Evolutionary conservation across 805 yeast genomes (phyloP).

Genomic region (Blastobotrys peoriensis): DNA sequence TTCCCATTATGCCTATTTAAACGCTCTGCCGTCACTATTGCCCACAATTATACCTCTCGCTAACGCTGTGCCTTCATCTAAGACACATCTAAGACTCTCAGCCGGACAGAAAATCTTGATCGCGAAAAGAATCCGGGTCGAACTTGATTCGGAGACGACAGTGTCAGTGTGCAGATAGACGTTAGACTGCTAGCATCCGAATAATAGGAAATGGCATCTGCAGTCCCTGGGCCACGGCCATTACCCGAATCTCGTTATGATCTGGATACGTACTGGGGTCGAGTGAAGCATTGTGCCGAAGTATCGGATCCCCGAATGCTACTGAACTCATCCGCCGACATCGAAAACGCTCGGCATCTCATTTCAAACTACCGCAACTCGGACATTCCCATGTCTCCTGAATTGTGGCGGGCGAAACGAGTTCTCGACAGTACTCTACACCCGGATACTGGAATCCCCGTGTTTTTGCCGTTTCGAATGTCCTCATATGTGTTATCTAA

Average conservation of each 20-base stretch:
- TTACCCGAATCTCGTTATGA: conserved; percentile 80
- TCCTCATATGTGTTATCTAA: conserved; percentile 91
- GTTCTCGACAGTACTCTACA: conserved; percentile 87
- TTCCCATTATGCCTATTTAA: no score
- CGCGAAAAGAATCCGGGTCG: no score
- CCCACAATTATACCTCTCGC: no score
- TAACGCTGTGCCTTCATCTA: no score
- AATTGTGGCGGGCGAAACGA: conserved; percentile 83
- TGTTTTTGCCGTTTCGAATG: conserved; percentile 92
- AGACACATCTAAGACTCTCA: no score
- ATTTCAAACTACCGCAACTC: conserved; percentile 74
- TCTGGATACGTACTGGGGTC: conserved; percentile 79
- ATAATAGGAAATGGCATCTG: conserved; percentile 63
- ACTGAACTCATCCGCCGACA: conserved; percentile 58
- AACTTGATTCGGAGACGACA: no score
- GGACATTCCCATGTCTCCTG: conserved; percentile 61
- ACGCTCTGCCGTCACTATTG: no score
- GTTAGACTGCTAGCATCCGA: no score
- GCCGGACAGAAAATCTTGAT: no score
- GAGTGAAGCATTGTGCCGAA: conserved; percentile 91
- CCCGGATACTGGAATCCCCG: conserved; percentile 95
- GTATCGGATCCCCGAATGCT: conserved; percentile 82
- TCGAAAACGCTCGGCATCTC: conserved; percentile 56
- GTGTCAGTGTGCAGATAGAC: no score
- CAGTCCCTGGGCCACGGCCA: conserved; percentile 74